Evolutionary conservation across 2,329 filamentous ascomycete genomes (phyloP).

Genomic region (Sphaceloma murrayae): DNA sequence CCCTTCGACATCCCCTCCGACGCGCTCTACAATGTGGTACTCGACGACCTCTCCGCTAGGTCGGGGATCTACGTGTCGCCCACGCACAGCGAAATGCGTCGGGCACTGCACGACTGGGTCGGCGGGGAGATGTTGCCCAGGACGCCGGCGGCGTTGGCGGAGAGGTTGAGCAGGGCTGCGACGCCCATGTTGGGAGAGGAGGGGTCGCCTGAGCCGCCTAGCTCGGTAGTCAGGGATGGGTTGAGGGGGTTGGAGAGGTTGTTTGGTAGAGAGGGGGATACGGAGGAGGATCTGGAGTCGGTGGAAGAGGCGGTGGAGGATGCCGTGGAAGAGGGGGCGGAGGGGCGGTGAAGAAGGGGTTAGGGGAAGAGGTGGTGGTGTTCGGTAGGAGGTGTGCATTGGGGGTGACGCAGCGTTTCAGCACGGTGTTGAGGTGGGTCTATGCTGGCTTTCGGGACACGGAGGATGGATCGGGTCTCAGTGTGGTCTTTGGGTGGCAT

Average conservation of each 20-base stretch:
- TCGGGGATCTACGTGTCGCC: neutral
- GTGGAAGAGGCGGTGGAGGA: neutral
- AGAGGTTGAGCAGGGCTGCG: conserved; percentile 1
- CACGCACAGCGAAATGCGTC: conserved; percentile 1
- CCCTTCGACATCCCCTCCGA: too few species aligned
- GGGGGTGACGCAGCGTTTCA: too few species aligned
- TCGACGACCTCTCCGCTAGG: neutral
- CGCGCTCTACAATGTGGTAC: neutral
- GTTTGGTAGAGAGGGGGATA: too few species aligned
- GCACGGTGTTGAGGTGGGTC: too few species aligned
- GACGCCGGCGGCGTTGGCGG: neutral
- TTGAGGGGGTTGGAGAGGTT: neutral
- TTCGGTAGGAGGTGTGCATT: neutral
- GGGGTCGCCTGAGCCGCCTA: neutral
- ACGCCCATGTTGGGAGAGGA: neutral
- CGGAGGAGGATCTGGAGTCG: neutral
- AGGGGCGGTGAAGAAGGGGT: neutral
- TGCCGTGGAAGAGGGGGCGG: neutral
- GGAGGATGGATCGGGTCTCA: too few species aligned
- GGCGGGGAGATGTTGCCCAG: neutral
- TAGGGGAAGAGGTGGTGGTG: neutral
- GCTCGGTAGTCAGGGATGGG: neutral
- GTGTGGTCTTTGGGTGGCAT: too few species aligned
- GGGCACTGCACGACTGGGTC: neutral
- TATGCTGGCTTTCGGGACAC: too few species aligned